Conservation (phyloP, 2,329 filamentous ascomycete genomes). For the Chaetoscypha palmicola region DNA sequence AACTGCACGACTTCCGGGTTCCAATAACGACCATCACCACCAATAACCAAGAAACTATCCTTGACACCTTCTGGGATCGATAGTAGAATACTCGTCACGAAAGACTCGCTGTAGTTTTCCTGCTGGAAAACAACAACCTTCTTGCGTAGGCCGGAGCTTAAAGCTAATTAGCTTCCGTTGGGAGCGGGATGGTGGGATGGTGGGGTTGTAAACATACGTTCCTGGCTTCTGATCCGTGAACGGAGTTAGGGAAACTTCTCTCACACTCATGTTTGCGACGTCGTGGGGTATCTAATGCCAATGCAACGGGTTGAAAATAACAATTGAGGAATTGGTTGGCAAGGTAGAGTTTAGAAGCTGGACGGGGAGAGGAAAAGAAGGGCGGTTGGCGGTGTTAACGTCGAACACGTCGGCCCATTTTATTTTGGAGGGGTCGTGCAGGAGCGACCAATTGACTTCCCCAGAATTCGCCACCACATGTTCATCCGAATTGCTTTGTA, state of each 20-base stretch:
- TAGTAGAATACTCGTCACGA: slow-evolving; percentile 86
- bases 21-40: slow-evolving; percentile 93
- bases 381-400: slow-evolving; percentile 1
- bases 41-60: slow-evolving; percentile 81
- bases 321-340: too few relatives aligned
- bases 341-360: slow-evolving; percentile 5
- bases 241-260: slow-evolving; percentile 74
- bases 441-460: slow-evolving; percentile 1
- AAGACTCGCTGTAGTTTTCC: slow-evolving; percentile 91
- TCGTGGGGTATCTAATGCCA: slow-evolving; percentile 8
- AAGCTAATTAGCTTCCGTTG: slow-evolving; percentile 24
- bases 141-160: slow-evolving; percentile 92
- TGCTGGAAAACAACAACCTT: slow-evolving; percentile 98
- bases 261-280: slow-evolving; percentile 56
- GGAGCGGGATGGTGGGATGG: slow-evolving; percentile 22
- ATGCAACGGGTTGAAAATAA: slow-evolving; percentile 6
- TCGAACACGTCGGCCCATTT: not conserved
- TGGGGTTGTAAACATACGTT: slow-evolving; percentile 64
- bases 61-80: slow-evolving; percentile 93
- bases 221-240: slow-evolving; percentile 98
- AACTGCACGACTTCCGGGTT: slow-evolving; percentile 95
- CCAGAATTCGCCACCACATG: not conserved
- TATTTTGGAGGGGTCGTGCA: slow-evolving; percentile 4
- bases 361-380: not conserved
- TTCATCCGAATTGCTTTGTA: not conserved